Evolutionary conservation across 2,329 filamentous ascomycete genomes (phyloP), one percentile per base, ranked within the genome.

Genomic region (Trichoderma atroviride): DNA sequence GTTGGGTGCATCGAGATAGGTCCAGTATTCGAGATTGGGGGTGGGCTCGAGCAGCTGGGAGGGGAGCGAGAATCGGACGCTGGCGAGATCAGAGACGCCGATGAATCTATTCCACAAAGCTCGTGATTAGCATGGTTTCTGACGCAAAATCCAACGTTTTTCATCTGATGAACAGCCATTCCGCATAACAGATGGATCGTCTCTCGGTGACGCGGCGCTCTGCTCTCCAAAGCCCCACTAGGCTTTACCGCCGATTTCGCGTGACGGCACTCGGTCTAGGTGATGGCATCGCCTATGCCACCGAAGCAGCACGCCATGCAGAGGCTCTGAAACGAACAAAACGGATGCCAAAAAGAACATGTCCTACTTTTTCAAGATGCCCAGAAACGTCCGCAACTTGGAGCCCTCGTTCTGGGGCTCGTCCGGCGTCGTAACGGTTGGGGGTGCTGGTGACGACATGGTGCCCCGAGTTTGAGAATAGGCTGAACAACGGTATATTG

Each of bases 21-120:
- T 96, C 96, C 96, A 99, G 83, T 98, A 99, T 83, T 99, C 96
- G 78, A 99, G 85, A 80, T 99, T 99, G 64, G 96, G 96, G 4
- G 93, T 96, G 43, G 96, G 96, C 80, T 99, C 96, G 76, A 99
- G 88, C 55, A 99, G 89, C 81, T 98, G 95, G 62, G 96, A 94
- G 27, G 96, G 96, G 62, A 99, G 87, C 19, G 95, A 98, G 83
- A 99, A 99, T 74, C 96, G 92, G 72, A 98, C 95, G 69, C 94
- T 89, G 69, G 96, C 96, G 76, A 99, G 96, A 81, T 99, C 96
- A 74, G 94, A 86, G 69, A 99, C 96, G 74, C 96, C 96, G 76
- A 98, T 94, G 81, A 98, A 98, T 79, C 95, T 96, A 80, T 14
- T 29, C 71, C 40, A 35, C 16, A 52, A 37, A 27, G 37, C 11